Base-by-base conservation (phyloP, 2,329 filamentous ascomycete genomes). In the Sporothrix humicola region DNA sequence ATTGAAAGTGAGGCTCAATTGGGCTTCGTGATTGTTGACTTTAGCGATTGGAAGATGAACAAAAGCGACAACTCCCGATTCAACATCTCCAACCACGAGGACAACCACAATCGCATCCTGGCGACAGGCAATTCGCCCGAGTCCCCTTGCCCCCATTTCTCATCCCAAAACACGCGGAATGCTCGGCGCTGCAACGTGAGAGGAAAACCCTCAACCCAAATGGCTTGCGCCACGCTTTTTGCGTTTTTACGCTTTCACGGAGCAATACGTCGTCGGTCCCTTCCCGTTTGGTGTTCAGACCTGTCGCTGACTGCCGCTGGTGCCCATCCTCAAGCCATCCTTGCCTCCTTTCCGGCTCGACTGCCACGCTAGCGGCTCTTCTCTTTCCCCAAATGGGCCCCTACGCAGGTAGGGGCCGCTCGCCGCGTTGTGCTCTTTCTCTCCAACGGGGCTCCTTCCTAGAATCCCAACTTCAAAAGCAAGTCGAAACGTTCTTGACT, bases 341-440 rank as follows among this genome's bases (percentile, higher is more conserved):
- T 37, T 37, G 31, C 61, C n/a, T 65, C 13, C 61, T 31, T 50
- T 68, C 44, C 46, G 44, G 20, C 63, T 37, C 23, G 46, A 26
- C 63, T 50, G 44, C 63, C 44, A 31, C 63, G 63, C 63, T 68
- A 68, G 50, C 44, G 63, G 65, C 46, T 52, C 46, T 52, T 68
- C 23, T 48, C 42, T 66, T 66, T 66, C 61, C 61, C 65, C n/a
- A 68, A 63, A 13, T 63, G 59, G 42, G 23, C n/a, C 52, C 7
- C 26, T 13, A 37, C 26, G 26, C 56, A 59, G 31, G 17, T 26
- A 59, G 15, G 26, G 9, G 23, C 26, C 56, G 56, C 26, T 59
- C 56, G 56, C 56, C 56, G 56, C 23, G 23, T 31, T 58, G 26
- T 12, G 56, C 56, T 37, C 37, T n/a, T 46, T 46, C 37, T n/a